Percentiles rank a stretch among this genome's conserved stretches.
These are phyloP conservation scores for Pestalotiopsis sp. DNA, from an alignment of 2,329 filamentous ascomycete genomes.

Conservation along the genomic window DNA sequence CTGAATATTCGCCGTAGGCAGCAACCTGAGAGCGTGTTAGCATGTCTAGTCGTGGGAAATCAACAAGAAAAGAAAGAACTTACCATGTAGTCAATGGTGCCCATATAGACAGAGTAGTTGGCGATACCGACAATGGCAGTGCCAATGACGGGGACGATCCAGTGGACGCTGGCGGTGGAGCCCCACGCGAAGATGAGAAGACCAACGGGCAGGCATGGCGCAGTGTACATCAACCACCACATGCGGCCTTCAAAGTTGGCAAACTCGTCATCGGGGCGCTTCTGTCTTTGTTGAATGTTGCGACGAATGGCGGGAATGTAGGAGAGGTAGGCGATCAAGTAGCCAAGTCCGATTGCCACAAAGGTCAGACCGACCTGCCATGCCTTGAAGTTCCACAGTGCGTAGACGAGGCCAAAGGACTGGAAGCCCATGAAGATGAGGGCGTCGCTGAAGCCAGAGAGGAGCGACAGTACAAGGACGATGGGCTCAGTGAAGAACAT, in stretches of 20 bases:
- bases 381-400: constrained; percentile 57
- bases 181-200: constrained; percentile 65
- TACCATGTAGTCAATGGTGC: constrained; percentile 66
- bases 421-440: constrained; percentile 69
- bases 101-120: constrained; percentile 65
- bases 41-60: not conserved
- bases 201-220: constrained; percentile 59
- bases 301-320: constrained; percentile 51
- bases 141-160: constrained; percentile 64
- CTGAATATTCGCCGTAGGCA: constrained; percentile 65
- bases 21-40: constrained; percentile 37
- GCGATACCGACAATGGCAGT: constrained; percentile 61
- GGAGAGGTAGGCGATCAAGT: constrained; percentile 57
- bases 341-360: constrained; percentile 50
- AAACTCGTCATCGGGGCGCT: constrained; percentile 44
- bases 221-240: constrained; percentile 60
- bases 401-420: constrained; percentile 59
- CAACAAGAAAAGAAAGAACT: not conserved
- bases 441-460: constrained; percentile 63
- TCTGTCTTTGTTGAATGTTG: constrained; percentile 39
- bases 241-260: constrained; percentile 64
- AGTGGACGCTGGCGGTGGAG: constrained; percentile 53
- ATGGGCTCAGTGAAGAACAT: constrained; percentile 65
- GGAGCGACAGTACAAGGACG: constrained; percentile 56
- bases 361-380: constrained; percentile 35